phyloP scores from a whole-genome alignment of 257 asterid species.

The Cordia subcordata region DNA sequence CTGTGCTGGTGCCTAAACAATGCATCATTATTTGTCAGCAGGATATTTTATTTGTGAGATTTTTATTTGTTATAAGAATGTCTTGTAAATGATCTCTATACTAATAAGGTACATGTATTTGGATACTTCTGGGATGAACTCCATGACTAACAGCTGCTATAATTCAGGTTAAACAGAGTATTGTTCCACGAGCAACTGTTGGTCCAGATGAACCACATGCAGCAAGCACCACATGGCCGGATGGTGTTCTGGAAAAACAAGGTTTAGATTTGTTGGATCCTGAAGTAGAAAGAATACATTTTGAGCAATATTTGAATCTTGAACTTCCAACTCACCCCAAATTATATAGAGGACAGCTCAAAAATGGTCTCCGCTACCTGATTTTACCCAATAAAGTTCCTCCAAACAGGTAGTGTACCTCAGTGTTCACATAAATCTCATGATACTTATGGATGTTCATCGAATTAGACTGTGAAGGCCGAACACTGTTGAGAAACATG shows the following conservation, averaged over 20 bases:
- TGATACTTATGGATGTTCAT: too few relatives aligned
- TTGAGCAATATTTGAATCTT: slow-evolving; percentile 57
- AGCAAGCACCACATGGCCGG: slow-evolving; percentile 91
- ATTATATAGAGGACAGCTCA: slow-evolving; percentile 85
- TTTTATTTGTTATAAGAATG: too few relatives aligned
- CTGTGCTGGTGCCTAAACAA: too few relatives aligned
- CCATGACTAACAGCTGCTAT: slow-evolving; percentile 13
- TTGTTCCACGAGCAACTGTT: slow-evolving; percentile 64
- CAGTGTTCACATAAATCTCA: neutral
- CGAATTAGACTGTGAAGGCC: too few relatives aligned
- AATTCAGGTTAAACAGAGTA: slow-evolving; percentile 36
- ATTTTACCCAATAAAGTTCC: slow-evolving; percentile 97
- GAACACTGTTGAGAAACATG: too few relatives aligned
- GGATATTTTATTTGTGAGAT: too few relatives aligned
- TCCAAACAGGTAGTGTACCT: slow-evolving; percentile 61
- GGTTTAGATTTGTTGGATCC: slow-evolving; percentile 54
- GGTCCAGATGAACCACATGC: slow-evolving; percentile 99
- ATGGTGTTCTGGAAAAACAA: slow-evolving; percentile 73
- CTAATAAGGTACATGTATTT: too few relatives aligned
- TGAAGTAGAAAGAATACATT: slow-evolving; percentile 52
- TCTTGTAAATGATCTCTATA: too few relatives aligned
- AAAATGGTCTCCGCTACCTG: slow-evolving; percentile 92
- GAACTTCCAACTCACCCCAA: slow-evolving; percentile 91
- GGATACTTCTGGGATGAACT: neutral
- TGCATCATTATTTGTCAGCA: too few relatives aligned